phyloP scores from a whole-genome alignment of 345 rosid species.

The Tarenaya hassleriana region DNA sequence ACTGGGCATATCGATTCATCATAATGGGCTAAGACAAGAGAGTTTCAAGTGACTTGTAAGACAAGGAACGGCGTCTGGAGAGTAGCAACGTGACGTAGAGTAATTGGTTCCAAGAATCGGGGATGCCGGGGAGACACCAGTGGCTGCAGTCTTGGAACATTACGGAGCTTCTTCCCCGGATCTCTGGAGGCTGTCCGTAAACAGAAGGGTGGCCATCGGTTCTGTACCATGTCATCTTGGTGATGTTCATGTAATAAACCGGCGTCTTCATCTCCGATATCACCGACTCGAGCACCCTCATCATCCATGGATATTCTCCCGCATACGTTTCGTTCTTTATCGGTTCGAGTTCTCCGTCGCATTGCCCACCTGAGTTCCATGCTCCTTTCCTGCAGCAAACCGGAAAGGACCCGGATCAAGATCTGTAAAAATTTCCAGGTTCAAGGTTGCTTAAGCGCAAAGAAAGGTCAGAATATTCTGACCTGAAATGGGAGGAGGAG shows the following conservation, averaged over 20 bases:
- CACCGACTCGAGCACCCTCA: slow-evolving; percentile 54
- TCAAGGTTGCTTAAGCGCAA: neutral
- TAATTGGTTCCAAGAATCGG: slow-evolving; percentile 76
- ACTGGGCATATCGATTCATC: neutral
- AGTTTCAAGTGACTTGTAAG: slow-evolving; percentile 15
- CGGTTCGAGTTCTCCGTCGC: slow-evolving; percentile 44
- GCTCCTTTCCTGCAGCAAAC: slow-evolving; percentile 48
- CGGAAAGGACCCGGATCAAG: no score
- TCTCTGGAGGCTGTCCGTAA: slow-evolving; percentile 32
- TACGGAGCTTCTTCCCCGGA: slow-evolving; percentile 6
- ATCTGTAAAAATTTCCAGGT: no score
- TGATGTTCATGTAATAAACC: slow-evolving; percentile 59
- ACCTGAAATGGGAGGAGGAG: slow-evolving; percentile 83
- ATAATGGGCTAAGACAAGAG: slow-evolving; percentile 8
- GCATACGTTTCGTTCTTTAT: slow-evolving; percentile 34
- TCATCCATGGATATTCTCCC: slow-evolving; percentile 62
- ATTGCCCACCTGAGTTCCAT: slow-evolving; percentile 56
- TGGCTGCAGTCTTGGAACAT: slow-evolving; percentile 69
- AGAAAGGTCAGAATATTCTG: neutral
- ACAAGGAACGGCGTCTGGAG: slow-evolving; percentile 31
- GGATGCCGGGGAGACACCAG: slow-evolving; percentile 82
- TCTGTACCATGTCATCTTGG: slow-evolving; percentile 61
- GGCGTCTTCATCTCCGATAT: slow-evolving; percentile 67
- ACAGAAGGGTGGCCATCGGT: slow-evolving; percentile 72
- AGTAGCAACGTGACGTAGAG: slow-evolving; percentile 46